Evolutionary conservation across 2,329 filamentous ascomycete species (phyloP), one percentile per base, ranked within the genome.

Genomic region (Colletotrichum salicis): DNA sequence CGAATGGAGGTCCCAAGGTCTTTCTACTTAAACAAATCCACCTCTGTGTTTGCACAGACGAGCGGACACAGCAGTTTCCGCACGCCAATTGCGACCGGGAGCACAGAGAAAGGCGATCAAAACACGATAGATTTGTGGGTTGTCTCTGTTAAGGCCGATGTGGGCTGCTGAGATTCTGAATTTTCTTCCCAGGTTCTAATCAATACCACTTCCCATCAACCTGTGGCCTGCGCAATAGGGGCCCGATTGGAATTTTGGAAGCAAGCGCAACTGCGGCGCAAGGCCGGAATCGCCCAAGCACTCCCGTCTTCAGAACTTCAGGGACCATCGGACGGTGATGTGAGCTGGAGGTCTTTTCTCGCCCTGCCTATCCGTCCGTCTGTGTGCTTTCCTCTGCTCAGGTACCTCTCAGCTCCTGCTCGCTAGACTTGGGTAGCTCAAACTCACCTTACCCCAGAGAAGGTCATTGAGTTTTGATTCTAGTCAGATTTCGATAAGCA

Each of bases 71-170:
- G 22, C 45, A 29, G 45, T 4, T 54, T 54, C 61, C 24, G 22
- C 24, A 56, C 15, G 61, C 61, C 61, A 41, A n/a, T 11, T 37
- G 10, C 48, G 22, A 41, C 61, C 31, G 22, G 51, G 45, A 24
- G 19, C 29, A 5, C 8, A 62, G 41, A 52, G 45, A 52, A 52
- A 52, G 19, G 29, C 59, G 29, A 52, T 52, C 45, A 62, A 56
- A 41, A 27, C n/a, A 51, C 33, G n/a, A 41, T 41, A 35, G 61
- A 37, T 41, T 22, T 45, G 61, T 64, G 61, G 61, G 33, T 45
- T 56, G 35, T 24, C 13, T 33, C 61, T 19, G 24, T 56, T 31
- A 27, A 41, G 24, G 8, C 51, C 61, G 31, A 55, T 15, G 61
- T 55, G 61, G 48, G 51, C 51, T 64, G 22, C 31, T 29, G 29